Evolutionary conservation across 192 early-diverging fungal species (phyloP), one percentile per base, ranked within the genome.

Genomic region (Lunasporangiospora selenospora): DNA sequence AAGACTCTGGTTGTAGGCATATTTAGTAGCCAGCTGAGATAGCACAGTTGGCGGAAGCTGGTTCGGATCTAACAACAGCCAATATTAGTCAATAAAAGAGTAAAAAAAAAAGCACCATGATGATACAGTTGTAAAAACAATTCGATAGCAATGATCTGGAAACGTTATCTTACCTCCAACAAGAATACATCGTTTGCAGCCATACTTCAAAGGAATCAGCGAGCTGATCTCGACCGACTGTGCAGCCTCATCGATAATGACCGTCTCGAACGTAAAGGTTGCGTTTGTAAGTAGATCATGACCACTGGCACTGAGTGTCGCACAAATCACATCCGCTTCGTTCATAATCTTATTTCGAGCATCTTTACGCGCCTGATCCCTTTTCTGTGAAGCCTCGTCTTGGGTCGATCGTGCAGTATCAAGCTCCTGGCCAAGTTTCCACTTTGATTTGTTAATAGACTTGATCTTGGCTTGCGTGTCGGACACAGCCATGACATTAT

Each of bases 161-260:
- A 16, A 49, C 26, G 16, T 42, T 26, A n/a, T 19, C 57, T 75
- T 80, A 87, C 85, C 87, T 54, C 97, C 97, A 31, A 98, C 95
- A 18, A 99, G 73, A 42, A 99, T 83, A 58, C 90, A 92, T 23
- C 90, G 84, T 36, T 88, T 86, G 32, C 85, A 88, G 21, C 88
- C 89, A 45, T 91, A 93, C 41, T 90, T 89, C 12, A 97, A 67
- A 18, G 97, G 95, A 67, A 99, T 98, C 62, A 98, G 50, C 6
- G 89, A 88, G 21, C 86, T 84, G 12, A 95, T 79, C 71, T 99
- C 97, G 26, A 95, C 88, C 3, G 92, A 88, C 63, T 99, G 97
- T 23, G 94, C 94, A 0, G 97, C 97, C 75, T 99, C 97, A 65
- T 99, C 97, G 52, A 99, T 91, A 56, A 99, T 96, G 11, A 97